These are phyloP conservation scores for Xylariaceae sp. DNA, from an alignment of 2,329 filamentous ascomycete species.

Conservation along the genomic window DNA sequence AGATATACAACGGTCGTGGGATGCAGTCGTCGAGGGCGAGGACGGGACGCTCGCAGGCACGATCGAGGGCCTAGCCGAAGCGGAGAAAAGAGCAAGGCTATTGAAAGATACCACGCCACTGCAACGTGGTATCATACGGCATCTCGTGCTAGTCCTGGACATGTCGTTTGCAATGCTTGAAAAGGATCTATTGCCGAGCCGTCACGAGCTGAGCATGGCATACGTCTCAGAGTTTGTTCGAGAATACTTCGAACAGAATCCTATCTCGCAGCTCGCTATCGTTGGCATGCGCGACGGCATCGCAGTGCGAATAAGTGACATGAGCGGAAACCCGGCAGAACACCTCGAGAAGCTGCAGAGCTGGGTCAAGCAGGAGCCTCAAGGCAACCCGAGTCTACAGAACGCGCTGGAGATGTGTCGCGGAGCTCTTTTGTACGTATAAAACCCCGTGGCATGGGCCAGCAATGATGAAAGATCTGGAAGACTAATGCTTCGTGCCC, in stretches of 20 bases:
- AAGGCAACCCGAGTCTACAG: slow-evolving; percentile 82
- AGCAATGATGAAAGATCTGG: slow-evolving; percentile 13
- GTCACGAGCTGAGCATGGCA: slow-evolving; percentile 80
- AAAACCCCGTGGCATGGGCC: slow-evolving; percentile 1
- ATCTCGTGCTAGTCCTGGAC: slow-evolving; percentile 88
- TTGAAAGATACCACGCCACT: slow-evolving; percentile 93
- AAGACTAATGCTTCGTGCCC: slow-evolving; percentile 17
- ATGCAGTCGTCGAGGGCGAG: slow-evolving; percentile 76
- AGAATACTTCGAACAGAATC: slow-evolving; percentile 98
- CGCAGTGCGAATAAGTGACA: slow-evolving; percentile 82
- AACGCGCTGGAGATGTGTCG: slow-evolving; percentile 96
- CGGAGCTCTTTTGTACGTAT: slow-evolving; percentile 78
- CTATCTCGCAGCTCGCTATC: slow-evolving; percentile 92
- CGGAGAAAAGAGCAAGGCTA: slow-evolving; percentile 79
- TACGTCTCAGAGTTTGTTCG: slow-evolving; percentile 87
- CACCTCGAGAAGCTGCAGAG: slow-evolving; percentile 79
- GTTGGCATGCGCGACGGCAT: slow-evolving; percentile 93
- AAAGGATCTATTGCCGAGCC: slow-evolving; percentile 89
- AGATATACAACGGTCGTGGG: slow-evolving; percentile 71
- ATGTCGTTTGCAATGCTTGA: slow-evolving; percentile 93
- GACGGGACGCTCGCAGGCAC: slow-evolving; percentile 77
- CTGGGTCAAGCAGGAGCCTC: slow-evolving; percentile 69
- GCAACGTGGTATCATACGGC: slow-evolving; percentile 96
- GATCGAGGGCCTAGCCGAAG: slow-evolving; percentile 77
- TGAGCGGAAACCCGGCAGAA: slow-evolving; percentile 89